Evolutionary conservation across 2,329 filamentous ascomycete genomes (phyloP), one percentile per base, ranked within the genome.

Genomic region (Monosporascus cannonballus): DNA sequence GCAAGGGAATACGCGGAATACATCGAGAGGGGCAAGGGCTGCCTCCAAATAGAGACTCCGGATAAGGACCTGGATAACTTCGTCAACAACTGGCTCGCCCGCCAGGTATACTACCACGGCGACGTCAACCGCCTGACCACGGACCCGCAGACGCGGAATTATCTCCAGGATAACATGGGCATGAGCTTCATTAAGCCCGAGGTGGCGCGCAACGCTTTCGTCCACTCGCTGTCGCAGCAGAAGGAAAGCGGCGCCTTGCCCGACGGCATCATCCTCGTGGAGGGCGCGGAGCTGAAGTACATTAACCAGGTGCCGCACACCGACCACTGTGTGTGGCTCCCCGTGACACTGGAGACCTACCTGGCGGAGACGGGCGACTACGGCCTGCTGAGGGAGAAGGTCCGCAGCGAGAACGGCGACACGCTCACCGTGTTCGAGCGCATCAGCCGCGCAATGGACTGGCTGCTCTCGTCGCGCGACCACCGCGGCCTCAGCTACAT

Each of bases 301-400:
- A 81, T 82, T 69, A 82, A 82, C 65, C 78, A 81, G 62, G 68
- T 83, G n/a, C 79, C 79, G 22, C 79, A 83, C 58, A 81, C 79
- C 1, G 79, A 83, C 54, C 78, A 81, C 62, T 83, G 79, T 55
- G 76, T 82, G 3, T 83, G 79, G 79, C 69, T 83, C 2, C 78
- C 78, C 0, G 71, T 81, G 6, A 73, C 77, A 0, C 68, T 82
- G 1, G 78, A 81, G 41, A 72, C 76, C 3, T 83, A 83, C 55
- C 73, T 83, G 3, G 68, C 70, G 52, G 79, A 83, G 61, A 81
- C 79, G 1, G 78, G 66, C 3, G 79, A 83, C 62, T 81, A 78
- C 52, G 70, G 55, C 0, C 58, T 81, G 1, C 71, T 82, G 0
- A 66, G 74, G 20, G 74, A 76, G 59, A 58, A 61, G 6, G 69